Evolutionary conservation across 75 land plant genomes (phyloP).

Genomic region (Cupressus sempervirens): DNA sequence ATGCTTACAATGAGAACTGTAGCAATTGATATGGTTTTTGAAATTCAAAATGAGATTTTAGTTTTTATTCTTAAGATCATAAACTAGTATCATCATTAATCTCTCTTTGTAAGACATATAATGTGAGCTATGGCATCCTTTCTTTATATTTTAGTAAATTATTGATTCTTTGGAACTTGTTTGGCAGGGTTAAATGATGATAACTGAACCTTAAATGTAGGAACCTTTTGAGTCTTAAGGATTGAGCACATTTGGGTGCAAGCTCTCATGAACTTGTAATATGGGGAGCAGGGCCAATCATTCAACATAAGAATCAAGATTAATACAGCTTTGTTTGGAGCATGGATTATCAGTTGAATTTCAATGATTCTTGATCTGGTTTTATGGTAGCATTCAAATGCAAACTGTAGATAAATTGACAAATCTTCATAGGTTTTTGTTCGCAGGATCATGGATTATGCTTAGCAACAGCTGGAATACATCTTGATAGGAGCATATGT

Average conservation of each 20-base stretch:
- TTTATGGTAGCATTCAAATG: neutral
- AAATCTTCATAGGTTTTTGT: neutral
- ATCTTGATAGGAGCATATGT: neutral
- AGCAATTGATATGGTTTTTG: neutral
- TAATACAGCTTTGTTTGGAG: neutral
- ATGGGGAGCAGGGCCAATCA: neutral
- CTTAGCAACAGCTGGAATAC: neutral
- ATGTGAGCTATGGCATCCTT: neutral
- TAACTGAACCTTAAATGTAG: neutral
- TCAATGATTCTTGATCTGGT: neutral
- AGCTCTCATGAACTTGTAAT: neutral
- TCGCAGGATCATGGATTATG: neutral
- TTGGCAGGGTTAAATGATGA: conserved; percentile 5
- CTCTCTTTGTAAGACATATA: neutral
- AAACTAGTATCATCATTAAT: neutral
- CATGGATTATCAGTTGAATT: neutral
- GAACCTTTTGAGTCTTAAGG: neutral
- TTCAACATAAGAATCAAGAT: neutral
- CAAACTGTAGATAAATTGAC: conserved; percentile 1
- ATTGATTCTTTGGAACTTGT: conserved; percentile 1
- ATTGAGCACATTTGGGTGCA: neutral
- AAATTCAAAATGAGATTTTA: neutral
- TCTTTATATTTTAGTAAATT: neutral
- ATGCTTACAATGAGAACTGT: neutral
- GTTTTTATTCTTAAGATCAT: neutral